Evolutionary conservation across 2,329 filamentous ascomycete species (phyloP), one percentile per base, ranked within the genome.

Genomic region (Monilinia polystroma): DNA sequence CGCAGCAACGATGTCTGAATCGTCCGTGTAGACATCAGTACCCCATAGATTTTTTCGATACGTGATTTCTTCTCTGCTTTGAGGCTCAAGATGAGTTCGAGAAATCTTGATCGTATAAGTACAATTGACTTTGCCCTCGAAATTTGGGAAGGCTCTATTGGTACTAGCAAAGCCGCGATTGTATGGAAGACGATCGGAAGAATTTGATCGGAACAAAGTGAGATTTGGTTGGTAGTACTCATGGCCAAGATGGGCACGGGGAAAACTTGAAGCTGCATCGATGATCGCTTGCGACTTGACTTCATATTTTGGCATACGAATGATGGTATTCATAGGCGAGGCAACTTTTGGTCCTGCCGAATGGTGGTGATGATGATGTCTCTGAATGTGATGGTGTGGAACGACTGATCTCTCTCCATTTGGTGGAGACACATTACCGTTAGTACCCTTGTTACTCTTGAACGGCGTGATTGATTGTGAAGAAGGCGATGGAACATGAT

Each of bases 21-120:
- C 95, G 73, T 99, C 95, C 0, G 93, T 96, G 76, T 98, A 98
- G 8, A 99, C 85, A 49, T 96, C 93, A 0, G 92, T 95, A 1
- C 95, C 95, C 93, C 94, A 99, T 0, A 99, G 78, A 10, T 91
- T 91, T 26, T 90, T 85, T 45, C 92, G 86, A 10, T 87, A 81
- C 14, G 93, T 96, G 63, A 98, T 93, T 71, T 96, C 91, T 75
- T 95, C 91, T 41, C 94, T 85, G 32, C 90, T 86, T 10, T 83
- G 79, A 0, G 86, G 78, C 11, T 85, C 86, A 10, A 99, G 81
- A 73, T 95, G 92, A 58, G 90, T 86, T 38, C 90, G 87, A 2
- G 93, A 90, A 8, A 99, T 88, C 73, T 95, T 92, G 68, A 99
- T 85, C 0, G 92, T 97, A 70, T 96, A 87, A 0, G 91, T 96